Conservation (phyloP, 2,329 filamentous ascomycete genomes). For the Drechslera avenae region DNA sequence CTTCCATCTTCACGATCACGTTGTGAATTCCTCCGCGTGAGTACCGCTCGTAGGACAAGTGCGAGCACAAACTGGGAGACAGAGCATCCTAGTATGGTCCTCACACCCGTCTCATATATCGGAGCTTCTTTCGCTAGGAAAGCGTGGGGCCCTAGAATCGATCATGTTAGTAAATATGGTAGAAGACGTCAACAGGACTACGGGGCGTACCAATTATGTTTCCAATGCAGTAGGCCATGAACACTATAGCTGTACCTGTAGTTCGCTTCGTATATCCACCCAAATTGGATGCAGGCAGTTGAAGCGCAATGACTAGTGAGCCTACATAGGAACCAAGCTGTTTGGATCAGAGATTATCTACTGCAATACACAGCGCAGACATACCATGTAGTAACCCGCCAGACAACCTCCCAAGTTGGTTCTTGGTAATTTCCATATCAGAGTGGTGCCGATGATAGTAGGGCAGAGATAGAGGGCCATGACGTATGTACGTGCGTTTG, state of each 20-base stretch:
- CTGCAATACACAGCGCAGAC: neutral
- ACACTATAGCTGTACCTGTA: constrained; percentile 55
- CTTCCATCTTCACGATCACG: constrained; percentile 3
- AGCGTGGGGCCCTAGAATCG: constrained; percentile 45
- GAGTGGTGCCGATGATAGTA: constrained; percentile 55
- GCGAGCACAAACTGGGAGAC: constrained; percentile 50
- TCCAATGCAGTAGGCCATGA: constrained; percentile 54
- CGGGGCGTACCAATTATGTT: constrained; percentile 51
- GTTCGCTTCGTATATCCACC: constrained; percentile 46
- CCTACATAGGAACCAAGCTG: constrained; percentile 53
- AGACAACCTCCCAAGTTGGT: constrained; percentile 55
- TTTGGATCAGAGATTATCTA: constrained; percentile 13
- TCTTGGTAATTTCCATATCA: constrained; percentile 58
- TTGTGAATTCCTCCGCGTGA: constrained; percentile 3
- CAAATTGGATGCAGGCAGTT: constrained; percentile 57
- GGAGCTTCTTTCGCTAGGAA: constrained; percentile 55
- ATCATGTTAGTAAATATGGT: neutral
- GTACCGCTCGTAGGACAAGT: constrained; percentile 7
- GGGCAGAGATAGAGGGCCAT: constrained; percentile 60
- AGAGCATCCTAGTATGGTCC: constrained; percentile 56
- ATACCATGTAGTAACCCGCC: constrained; percentile 57
- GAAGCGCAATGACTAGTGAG: constrained; percentile 60
- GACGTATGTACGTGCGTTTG: constrained; percentile 57
- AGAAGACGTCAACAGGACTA: no score
- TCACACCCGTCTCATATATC: constrained; percentile 59